Conservation (phyloP, 1,284 basidiomycete genomes). For the Ganoderma lucidum region DNA sequence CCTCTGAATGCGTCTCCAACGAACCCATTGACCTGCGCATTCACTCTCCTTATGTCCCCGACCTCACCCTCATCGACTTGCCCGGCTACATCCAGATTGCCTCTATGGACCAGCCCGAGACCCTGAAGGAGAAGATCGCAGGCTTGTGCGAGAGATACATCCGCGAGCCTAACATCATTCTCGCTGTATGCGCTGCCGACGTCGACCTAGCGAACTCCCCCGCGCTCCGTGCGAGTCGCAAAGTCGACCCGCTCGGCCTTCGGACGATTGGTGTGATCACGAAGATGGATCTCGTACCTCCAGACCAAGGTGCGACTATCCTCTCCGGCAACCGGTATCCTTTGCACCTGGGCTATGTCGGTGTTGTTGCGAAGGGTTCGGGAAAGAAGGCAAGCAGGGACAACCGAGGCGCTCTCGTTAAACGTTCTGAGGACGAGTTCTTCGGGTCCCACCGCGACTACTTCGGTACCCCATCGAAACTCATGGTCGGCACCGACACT, state of each 20-base stretch:
- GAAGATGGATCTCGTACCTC: constrained; percentile 97
- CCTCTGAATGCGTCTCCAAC: constrained; percentile 90
- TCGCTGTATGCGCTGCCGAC: constrained; percentile 98
- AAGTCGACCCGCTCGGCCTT: constrained; percentile 93
- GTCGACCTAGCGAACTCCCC: constrained; percentile 99
- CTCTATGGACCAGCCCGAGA: constrained; percentile 95
- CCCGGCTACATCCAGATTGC: constrained; percentile 98
- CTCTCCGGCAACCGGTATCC: constrained; percentile 94
- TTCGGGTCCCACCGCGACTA: constrained; percentile 79
- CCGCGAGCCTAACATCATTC: constrained; percentile 96
- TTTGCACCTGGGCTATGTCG: constrained; percentile 96
- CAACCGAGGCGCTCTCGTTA: constrained; percentile 60
- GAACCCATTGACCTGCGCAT: constrained; percentile 97
- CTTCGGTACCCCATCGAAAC: constrained; percentile 72
- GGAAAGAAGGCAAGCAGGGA: constrained; percentile 56
- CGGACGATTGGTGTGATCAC: constrained; percentile 98
- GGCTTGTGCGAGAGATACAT: constrained; percentile 96
- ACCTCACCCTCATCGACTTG: constrained; percentile 96
- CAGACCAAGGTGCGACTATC: constrained; percentile 85
- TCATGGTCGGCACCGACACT: constrained; percentile 92
- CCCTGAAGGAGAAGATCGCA: constrained; percentile 93
- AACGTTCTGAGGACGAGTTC: constrained; percentile 82
- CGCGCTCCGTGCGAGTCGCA: constrained; percentile 90
- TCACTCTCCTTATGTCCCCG: constrained; percentile 95
- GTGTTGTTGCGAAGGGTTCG: constrained; percentile 90